Base-by-base conservation (phyloP, 1,284 basidiomycete genomes). In the Ganoderma meredithae region DNA sequence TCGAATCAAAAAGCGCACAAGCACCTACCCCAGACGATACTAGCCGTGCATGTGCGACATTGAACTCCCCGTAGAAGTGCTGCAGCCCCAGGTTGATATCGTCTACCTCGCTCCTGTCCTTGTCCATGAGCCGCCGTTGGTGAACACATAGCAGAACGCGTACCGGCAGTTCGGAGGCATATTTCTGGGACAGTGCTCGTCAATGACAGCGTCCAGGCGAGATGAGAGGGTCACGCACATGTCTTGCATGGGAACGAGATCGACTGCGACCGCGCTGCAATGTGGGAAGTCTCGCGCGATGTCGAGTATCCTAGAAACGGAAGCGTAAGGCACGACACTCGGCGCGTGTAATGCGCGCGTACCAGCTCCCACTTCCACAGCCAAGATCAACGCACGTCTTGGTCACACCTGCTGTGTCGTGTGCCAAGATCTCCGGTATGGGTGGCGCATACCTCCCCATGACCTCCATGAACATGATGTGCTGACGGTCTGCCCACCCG, bases 61-160 rank as follows among this genome's bases (percentile, higher is more conserved):
- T 86, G 79, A 93, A 94, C 63, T 88, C 84, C 7, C 88, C 89
- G 73, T 90, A 92, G 76, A 90, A 94, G 78, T 94, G 93, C 72
- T 92, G 90, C 15, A 94, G 82, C 1, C 92, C 92, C 22, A 94
- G 86, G 79, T 94, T 94, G 75, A 94, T 88, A 78, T 94, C 92
- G 78, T 94, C 93, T 8, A 94, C 86, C 79, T 94, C 92, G 73
- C 89, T 91, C 81, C 92, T 92, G 74, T 41, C 74, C 56, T 12
- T 15, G 44, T 31, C 25, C 60, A 49, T 65, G 65, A 64, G 41
- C 22, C 15, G 61, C 60, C 66, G 59, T 60, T 47, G 8, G 64
- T 44, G 52, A 60, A 66, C 60, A 61, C 27, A 55, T 31, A 31
- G 27, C 47, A 33, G 7, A 71, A 27, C 65, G 71, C 83, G 76